Base-by-base conservation (phyloP, 202 grass and related monocot genomes). In the Setaria italica region DNA sequence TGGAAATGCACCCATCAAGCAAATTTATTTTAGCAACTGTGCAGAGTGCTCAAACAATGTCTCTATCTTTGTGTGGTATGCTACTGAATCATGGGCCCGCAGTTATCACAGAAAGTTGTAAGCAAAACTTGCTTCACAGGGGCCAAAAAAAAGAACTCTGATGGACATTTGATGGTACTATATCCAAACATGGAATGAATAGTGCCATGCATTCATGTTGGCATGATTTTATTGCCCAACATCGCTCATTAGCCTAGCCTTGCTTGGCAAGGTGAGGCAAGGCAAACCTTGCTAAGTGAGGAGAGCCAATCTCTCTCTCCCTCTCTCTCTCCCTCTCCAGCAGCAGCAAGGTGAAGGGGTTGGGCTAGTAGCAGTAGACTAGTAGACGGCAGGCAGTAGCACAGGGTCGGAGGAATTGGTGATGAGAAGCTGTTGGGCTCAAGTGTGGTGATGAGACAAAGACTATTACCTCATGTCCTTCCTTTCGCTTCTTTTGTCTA, bases 11-110 rank as follows among this genome's bases (percentile, higher is more conserved):
- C 12, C 10, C 17, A 64, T 25, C 17, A 65, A 84, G 72, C 20
- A 70, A 13, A 5, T 66, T 75, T 64, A 39, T 76, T 82, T 17
- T 11, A 70, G n/a, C 35, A 82, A 58, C 15, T 58, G 39, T 41
- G 65, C 51, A 55, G 5, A 68, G 48, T 46, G 21, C 15, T 45
- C 59, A 43, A 76, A 84, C 59, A 47, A 72, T 35, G 30, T 64
- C 56, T 21, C 17, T n/a, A 53, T 46, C 5, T 41, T 41, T 41
- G 39, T 41, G 39, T 6, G 4, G 39, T 41, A 41, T 41, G 39
- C 39, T 41, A 41, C 39, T 41, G 39, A 41, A 41, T 41, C 39
- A 41, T 41, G 39, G 39, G 39, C 39, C 37, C 39, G 5, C 39
- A 41, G 39, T 41, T 41, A 41, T 41, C 39, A 41, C 39, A 41